Conservation (phyloP, 352 stramenopile species). For the Globisporangium acanthophoron region DNA sequence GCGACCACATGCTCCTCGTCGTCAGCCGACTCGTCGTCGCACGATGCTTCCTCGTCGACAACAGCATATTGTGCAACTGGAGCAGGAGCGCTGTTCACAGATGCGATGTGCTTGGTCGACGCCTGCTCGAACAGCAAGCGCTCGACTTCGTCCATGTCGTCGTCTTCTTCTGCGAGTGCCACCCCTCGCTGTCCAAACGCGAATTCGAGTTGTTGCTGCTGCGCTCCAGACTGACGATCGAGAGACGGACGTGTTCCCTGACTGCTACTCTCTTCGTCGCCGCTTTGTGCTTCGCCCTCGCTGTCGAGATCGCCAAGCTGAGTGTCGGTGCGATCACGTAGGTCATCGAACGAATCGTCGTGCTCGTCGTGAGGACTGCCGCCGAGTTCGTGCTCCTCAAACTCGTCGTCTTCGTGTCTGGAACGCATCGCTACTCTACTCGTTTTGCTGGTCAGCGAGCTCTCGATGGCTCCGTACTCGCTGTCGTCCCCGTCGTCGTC, state of each 20-base stretch:
- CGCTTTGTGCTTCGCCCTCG: constrained; percentile 3
- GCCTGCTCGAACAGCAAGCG: constrained; percentile 6
- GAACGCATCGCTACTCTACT: neutral
- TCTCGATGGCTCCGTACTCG: neutral
- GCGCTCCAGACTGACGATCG: neutral
- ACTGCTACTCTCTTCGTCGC: neutral
- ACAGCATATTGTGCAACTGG: no score
- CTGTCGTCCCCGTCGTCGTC: neutral
- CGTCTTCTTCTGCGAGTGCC: constrained; percentile 11
- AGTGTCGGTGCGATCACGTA: neutral
- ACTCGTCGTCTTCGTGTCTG: neutral
- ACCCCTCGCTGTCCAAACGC: neutral
- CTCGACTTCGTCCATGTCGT: constrained; percentile 15
- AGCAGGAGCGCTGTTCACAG: no score
- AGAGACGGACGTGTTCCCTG: neutral
- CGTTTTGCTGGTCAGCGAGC: neutral
- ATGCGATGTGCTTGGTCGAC: neutral
- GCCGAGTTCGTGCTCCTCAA: constrained; percentile 8
- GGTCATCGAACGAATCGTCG: constrained; percentile 10
- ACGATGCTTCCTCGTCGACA: neutral
- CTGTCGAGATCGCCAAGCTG: neutral
- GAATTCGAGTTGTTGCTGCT: neutral
- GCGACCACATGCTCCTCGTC: neutral
- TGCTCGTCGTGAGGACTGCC: constrained; percentile 8
- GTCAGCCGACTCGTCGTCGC: neutral